phyloP scores from a whole-genome alignment of 805 yeast species.

The Nakazawaea ambrosiae region DNA sequence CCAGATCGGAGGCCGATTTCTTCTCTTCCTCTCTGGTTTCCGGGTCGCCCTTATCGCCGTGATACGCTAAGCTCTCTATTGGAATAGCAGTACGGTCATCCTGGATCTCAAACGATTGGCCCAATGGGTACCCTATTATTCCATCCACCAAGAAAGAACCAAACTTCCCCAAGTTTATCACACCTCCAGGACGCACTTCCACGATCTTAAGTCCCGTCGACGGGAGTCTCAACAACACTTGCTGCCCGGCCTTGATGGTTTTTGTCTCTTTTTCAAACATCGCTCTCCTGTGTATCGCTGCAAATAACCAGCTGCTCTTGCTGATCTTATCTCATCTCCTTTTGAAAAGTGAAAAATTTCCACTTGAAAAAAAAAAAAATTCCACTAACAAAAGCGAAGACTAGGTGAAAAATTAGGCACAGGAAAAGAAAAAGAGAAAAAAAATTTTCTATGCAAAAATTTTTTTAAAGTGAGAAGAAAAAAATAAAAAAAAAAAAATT shows the following conservation, averaged over 20 bases:
- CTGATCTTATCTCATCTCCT: conserved; percentile 1
- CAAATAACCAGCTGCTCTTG: neutral
- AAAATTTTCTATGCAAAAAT: no score
- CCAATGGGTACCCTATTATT: conserved; percentile 75
- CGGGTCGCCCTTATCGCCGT: conserved; percentile 18
- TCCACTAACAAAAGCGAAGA: neutral
- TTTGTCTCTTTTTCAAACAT: conserved; percentile 18
- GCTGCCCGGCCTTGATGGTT: conserved; percentile 39
- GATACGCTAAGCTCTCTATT: conserved; percentile 32
- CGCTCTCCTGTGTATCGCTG: neutral
- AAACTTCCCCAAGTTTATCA: conserved; percentile 80
- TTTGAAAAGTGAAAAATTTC: conserved; percentile 1
- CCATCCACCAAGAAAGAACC: conserved; percentile 76
- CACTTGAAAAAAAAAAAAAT: conserved; percentile 5
- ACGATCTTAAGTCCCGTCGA: conserved; percentile 73
- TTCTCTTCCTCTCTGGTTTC: conserved; percentile 29
- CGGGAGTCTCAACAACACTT: conserved; percentile 69
- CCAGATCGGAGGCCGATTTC: conserved; percentile 20
- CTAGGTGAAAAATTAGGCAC: neutral
- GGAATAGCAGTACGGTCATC: conserved; percentile 49
- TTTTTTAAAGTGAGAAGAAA: no score
- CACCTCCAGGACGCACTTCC: conserved; percentile 52
- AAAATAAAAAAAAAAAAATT: no score
- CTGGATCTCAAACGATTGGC: conserved; percentile 81
- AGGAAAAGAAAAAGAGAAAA: no score